Evolutionary conservation across 2,329 filamentous ascomycete species (phyloP).

Genomic region (Penicillium sp.): DNA sequence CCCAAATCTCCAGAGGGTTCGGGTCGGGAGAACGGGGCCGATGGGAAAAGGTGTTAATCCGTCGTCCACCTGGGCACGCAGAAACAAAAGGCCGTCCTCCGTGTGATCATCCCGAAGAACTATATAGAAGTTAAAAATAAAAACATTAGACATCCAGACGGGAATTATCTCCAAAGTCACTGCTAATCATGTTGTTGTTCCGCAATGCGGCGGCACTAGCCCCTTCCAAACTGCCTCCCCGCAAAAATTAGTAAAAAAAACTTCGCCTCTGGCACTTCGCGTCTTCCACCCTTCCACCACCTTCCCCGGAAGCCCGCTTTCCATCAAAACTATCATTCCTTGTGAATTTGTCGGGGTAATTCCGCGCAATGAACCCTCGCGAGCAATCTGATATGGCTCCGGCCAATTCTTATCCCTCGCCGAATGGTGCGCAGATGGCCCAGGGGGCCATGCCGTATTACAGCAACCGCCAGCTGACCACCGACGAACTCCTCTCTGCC

Average conservation of each 20-base stretch:
- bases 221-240: constrained; percentile 35
- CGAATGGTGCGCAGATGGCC: constrained; percentile 45
- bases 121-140: constrained; percentile 22
- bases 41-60: constrained; percentile 45
- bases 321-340: constrained; percentile 22
- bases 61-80: constrained; percentile 33
- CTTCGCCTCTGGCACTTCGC: constrained; percentile 32
- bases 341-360: constrained; percentile 10
- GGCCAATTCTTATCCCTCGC: constrained; percentile 45
- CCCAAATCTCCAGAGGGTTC: background rate
- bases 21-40: constrained; percentile 13
- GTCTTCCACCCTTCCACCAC: constrained; percentile 27
- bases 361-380: constrained; percentile 39
- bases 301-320: constrained; percentile 36
- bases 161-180: constrained; percentile 1
- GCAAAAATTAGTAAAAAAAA: constrained; percentile 37
- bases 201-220: constrained; percentile 36
- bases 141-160: constrained; percentile 1
- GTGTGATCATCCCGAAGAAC: constrained; percentile 33
- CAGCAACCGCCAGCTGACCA: constrained; percentile 44
- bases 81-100: constrained; percentile 44
- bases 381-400: constrained; percentile 46
- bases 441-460: constrained; percentile 47
- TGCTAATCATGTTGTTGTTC: constrained; percentile 34
- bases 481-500: constrained; percentile 50